A percentile compares a stretch with the other conserved stretches of the same genome.
Conservation (phyloP, 345 rosid species). For the Eucalyptus cloeziana region DNA sequence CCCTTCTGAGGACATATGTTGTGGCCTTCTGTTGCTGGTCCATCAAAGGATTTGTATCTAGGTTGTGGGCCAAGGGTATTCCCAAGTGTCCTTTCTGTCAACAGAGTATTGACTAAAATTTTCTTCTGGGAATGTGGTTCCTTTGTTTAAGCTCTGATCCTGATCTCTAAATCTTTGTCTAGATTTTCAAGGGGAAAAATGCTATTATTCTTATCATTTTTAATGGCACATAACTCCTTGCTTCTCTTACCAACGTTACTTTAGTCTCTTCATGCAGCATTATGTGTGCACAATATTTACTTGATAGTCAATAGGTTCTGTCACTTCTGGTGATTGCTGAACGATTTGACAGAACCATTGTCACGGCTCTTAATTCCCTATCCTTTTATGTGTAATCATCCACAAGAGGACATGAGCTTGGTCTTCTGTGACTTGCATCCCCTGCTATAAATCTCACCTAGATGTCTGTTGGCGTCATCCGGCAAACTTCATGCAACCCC, state of each 20-base stretch:
- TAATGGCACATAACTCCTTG: not conserved
- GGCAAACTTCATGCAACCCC: not conserved
- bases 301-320: not conserved
- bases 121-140: not conserved
- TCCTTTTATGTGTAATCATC: not conserved
- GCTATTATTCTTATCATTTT: not conserved
- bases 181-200: not conserved
- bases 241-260: not conserved
- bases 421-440: not conserved
- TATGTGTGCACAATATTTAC: not conserved
- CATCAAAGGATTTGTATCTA: not conserved
- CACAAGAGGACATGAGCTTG: not conserved
- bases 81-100: not conserved
- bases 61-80: not conserved
- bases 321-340: not conserved
- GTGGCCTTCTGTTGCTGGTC: not conserved
- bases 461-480: not conserved
- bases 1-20: not conserved
- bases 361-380: not conserved
- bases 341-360: not conserved
- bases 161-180: not conserved
- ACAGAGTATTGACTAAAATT: not conserved
- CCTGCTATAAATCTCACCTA: not conserved
- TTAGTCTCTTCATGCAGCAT: not conserved
- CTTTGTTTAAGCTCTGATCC: not conserved